Conservation (phyloP, 1,284 basidiomycete genomes). For the Cutaneotrichosporon cyanovorans region DNA sequence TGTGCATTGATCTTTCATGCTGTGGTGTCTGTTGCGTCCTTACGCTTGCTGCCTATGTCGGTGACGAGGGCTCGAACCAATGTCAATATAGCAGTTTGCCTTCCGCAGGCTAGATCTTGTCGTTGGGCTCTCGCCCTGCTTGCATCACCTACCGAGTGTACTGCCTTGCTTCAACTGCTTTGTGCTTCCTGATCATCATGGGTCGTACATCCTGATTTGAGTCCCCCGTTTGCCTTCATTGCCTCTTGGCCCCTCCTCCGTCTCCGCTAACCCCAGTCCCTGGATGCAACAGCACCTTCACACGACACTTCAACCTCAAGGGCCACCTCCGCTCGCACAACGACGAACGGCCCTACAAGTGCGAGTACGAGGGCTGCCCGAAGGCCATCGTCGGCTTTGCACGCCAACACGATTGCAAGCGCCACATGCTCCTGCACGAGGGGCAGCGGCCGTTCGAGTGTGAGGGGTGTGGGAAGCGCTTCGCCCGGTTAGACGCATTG, state of each 20-base stretch:
- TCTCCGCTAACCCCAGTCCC: slow-evolving; percentile 52
- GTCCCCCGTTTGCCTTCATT: no score
- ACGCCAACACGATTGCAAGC: slow-evolving; percentile 93
- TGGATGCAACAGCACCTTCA: slow-evolving; percentile 91
- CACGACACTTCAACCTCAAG: slow-evolving; percentile 55
- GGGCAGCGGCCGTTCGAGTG: slow-evolving; percentile 80
- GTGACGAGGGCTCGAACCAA: no score
- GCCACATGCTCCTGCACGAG: slow-evolving; percentile 77
- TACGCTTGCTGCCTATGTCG: no score
- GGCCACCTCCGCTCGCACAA: slow-evolving; percentile 95
- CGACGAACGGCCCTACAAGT: slow-evolving; percentile 87
- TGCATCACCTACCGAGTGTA: no score
- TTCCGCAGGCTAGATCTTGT: no score
- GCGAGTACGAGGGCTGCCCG: slow-evolving; percentile 84
- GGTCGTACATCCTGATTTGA: no score
- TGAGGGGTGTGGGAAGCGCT: slow-evolving; percentile 85
- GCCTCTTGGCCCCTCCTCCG: background rate
- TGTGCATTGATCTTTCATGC: no score
- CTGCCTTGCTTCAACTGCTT: background rate
- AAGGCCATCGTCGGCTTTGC: slow-evolving; percentile 69
- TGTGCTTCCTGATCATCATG: no score
- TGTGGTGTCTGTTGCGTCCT: no score
- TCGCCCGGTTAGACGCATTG: slow-evolving; percentile 85
- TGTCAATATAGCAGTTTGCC: no score
- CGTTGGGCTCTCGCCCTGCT: no score